Conservation (phyloP, 2,329 filamentous ascomycete genomes). For the Mycosphaerella sp. region DNA sequence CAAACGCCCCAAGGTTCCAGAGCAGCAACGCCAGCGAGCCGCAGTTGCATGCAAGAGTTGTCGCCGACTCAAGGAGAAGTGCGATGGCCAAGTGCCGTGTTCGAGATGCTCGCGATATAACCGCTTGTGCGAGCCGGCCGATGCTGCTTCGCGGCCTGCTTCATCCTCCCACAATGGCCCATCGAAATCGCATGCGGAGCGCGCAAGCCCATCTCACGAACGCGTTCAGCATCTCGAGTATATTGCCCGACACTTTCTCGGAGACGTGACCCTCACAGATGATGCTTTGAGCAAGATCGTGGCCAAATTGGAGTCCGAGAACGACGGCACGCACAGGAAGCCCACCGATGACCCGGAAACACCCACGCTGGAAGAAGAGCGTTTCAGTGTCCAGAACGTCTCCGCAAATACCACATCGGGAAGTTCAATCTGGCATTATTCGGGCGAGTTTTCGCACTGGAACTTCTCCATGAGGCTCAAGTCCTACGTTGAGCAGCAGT, state of each 20-base stretch:
- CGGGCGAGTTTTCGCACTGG: slow-evolving; percentile 41
- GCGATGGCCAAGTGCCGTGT: slow-evolving; percentile 18
- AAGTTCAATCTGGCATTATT: slow-evolving; percentile 31
- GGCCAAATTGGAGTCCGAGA: slow-evolving; percentile 11
- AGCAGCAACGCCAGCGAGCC: slow-evolving; percentile 17
- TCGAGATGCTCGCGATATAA: slow-evolving; percentile 11
- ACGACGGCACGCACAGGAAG: neutral
- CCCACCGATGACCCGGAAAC: slow-evolving; percentile 32
- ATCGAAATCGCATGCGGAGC: neutral
- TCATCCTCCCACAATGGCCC: neutral
- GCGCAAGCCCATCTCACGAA: neutral
- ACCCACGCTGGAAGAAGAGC: slow-evolving; percentile 26
- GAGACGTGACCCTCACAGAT: slow-evolving; percentile 11
- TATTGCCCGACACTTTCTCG: slow-evolving; percentile 15
- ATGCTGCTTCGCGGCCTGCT: slow-evolving; percentile 1
- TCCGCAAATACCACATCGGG: slow-evolving; percentile 6
- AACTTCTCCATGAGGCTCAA: slow-evolving; percentile 42
- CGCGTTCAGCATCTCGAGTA: slow-evolving; percentile 13
- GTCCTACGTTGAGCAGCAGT: slow-evolving; percentile 35
- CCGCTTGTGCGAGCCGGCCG: slow-evolving; percentile 8
- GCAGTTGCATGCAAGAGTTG: slow-evolving; percentile 12
- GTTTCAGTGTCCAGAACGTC: slow-evolving; percentile 15
- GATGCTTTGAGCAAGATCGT: slow-evolving; percentile 13
- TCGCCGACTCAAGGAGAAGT: slow-evolving; percentile 20
- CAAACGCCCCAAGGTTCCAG: slow-evolving; percentile 16